A percentile compares a stretch with the other conserved stretches of the same genome.
phyloP scores from a whole-genome alignment of 2,329 filamentous ascomycete species.

The Microcyclospora tardicrescens region DNA sequence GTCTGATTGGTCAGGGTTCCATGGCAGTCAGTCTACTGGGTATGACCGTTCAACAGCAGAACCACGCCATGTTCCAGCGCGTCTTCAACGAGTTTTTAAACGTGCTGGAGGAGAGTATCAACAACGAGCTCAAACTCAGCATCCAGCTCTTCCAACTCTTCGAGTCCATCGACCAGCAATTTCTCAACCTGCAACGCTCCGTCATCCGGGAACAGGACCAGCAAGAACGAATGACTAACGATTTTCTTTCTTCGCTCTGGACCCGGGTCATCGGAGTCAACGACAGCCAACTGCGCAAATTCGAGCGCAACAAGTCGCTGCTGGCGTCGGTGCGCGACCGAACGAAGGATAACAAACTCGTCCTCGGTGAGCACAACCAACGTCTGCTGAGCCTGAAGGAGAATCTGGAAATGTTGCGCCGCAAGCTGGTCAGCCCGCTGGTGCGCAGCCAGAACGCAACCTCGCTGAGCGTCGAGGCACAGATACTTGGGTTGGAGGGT shows the following conservation, averaged over 20 bases:
- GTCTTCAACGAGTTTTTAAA: conserved; percentile 80
- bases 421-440: conserved; percentile 73
- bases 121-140: conserved; percentile 68
- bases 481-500: conserved; percentile 69
- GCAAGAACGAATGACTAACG: conserved; percentile 68
- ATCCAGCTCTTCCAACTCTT: conserved; percentile 78
- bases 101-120: conserved; percentile 80
- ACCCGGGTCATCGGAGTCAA: conserved; percentile 68
- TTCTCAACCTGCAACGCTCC: conserved; percentile 72
- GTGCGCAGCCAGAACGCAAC: conserved; percentile 57
- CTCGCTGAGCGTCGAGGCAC: conserved; percentile 65
- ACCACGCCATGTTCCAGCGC: conserved; percentile 65
- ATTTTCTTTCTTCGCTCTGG: conserved; percentile 77
- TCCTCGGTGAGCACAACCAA: conserved; percentile 76
- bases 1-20: conserved; percentile 69
- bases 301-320: conserved; percentile 75
- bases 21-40: conserved; percentile 65
- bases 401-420: conserved; percentile 70
- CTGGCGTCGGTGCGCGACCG: conserved; percentile 66
- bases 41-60: conserved; percentile 66
- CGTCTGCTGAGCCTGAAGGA: conserved; percentile 73
- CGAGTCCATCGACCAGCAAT: conserved; percentile 79
- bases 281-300: conserved; percentile 66
- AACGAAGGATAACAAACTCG: conserved; percentile 75
- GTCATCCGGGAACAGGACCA: conserved; percentile 72